Percentiles rank a stretch among this genome's conserved stretches.
phyloP scores from a whole-genome alignment of 768 basidiomycete species.

The Mycena pura region DNA sequence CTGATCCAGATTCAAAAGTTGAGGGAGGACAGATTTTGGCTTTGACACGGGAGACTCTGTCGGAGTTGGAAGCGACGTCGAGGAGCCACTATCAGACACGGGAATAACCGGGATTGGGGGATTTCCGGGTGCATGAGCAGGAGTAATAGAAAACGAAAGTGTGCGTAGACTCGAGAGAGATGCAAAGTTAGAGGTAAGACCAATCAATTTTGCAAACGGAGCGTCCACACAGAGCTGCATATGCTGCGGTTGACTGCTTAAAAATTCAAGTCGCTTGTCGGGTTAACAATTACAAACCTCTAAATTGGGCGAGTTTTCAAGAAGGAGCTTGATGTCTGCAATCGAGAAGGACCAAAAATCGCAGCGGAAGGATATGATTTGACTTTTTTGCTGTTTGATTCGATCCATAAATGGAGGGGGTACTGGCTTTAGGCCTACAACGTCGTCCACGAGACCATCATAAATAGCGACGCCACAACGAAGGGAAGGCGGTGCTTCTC shows the following conservation, averaged over 20 bases:
- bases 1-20: conserved; percentile 33
- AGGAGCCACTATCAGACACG: conserved; percentile 10
- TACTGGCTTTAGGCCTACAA: conserved; percentile 35
- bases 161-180: conserved; percentile 36
- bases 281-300: conserved; percentile 32
- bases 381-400: conserved; percentile 31
- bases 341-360: conserved; percentile 47
- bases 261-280: conserved; percentile 4
- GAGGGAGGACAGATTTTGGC: conserved; percentile 35
- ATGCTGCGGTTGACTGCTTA: conserved; percentile 26
- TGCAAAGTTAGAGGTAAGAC: conserved; percentile 39
- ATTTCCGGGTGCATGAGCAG: conserved; percentile 38
- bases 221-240: conserved; percentile 41
- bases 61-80: conserved; percentile 38
- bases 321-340: conserved; percentile 38
- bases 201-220: conserved; percentile 43
- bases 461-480: conserved; percentile 27
- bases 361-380: conserved; percentile 40
- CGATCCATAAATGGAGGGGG: conserved; percentile 38
- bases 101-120: conserved; percentile 33
- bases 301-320: conserved; percentile 41
- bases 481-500: conserved; percentile 29
- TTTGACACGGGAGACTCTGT: conserved; percentile 38
- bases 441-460: conserved; percentile 34
- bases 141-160: conserved; percentile 38